phyloP scores from a whole-genome alignment of 2,329 filamentous ascomycete species.

The Penicillium sp. region DNA sequence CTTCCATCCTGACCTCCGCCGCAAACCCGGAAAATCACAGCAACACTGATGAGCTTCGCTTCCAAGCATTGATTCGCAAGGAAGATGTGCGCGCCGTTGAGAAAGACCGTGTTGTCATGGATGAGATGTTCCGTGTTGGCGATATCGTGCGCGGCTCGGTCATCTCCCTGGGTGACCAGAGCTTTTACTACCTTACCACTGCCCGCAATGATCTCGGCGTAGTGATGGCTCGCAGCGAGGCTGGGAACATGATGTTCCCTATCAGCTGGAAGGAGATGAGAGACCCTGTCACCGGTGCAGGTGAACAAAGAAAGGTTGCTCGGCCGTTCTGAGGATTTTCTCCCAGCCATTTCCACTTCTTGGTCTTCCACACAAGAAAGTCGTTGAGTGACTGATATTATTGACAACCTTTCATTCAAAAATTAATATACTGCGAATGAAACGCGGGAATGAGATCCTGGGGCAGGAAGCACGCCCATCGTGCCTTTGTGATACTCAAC shows the following conservation, averaged over 20 bases:
- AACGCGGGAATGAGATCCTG: neutral
- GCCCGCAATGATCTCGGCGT: conserved; percentile 89
- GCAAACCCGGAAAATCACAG: conserved; percentile 42
- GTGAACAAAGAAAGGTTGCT: conserved; percentile 85
- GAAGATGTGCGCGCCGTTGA: conserved; percentile 95
- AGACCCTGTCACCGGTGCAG: conserved; percentile 73
- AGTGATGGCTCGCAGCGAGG: conserved; percentile 86
- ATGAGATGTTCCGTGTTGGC: conserved; percentile 86
- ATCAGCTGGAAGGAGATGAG: conserved; percentile 94
- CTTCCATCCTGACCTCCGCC: conserved; percentile 37
- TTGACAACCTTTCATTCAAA: neutral
- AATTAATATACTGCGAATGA: neutral
- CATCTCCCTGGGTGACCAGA: conserved; percentile 88
- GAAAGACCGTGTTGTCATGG: conserved; percentile 89
- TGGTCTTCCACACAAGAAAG: neutral
- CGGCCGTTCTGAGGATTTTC: conserved; percentile 70
- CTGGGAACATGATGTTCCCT: conserved; percentile 86
- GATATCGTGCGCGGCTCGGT: conserved; percentile 87
- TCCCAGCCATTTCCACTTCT: neutral
- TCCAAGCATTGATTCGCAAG: conserved; percentile 78
- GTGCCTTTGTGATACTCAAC: neutral
- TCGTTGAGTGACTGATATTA: neutral
- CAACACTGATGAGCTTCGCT: conserved; percentile 62
- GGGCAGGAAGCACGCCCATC: neutral
- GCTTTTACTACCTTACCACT: conserved; percentile 92